Evolutionary conservation across 208 protist species (phyloP), one percentile per base, ranked within the genome.

Genomic region (Naegleria gruberi): DNA sequence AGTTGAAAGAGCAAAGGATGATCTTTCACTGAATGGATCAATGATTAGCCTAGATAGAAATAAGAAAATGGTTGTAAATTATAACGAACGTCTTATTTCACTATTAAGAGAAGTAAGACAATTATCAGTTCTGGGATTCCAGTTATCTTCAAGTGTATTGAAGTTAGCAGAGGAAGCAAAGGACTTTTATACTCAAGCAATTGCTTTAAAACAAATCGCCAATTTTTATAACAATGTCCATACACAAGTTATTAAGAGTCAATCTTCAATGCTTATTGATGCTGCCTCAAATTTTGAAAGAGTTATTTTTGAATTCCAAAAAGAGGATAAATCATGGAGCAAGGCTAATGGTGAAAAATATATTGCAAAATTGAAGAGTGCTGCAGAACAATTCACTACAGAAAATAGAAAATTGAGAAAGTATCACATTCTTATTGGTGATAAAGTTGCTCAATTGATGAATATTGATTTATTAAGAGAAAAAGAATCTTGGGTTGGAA

Each of bases 361-460:
- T 91, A 97, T 97, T 85, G 90, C 84, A 34, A 95, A 96, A 90
- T 93, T 98, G 46, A 95, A 95, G 65, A 89, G 88, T 45, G 96
- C 96, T 37, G 94, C 96, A 26, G 95, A 97, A 90, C 91, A 93
- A 41, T 93, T 98, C 74, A 97, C 94, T 8, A 93, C 95, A 47
- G 95, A 96, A 93, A 98, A 98, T 92, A 95, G 97, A 73, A 94
- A 94, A 90, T 94, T 99, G 23, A 97, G 98, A 90, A 96, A 96
- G 87, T 92, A 96, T 23, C 97, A 99, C 94, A 86, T 89, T 15
- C 94, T 97, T 45, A 95, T 99, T 45, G 92, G 92, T 30, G 92
- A 92, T 4, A 93, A 96, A 84, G 96, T 98, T 37, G 37, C 94
- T 73, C 92, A 95, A 77, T 95, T 99, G 7, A 97, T 98, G 90